phyloP scores from a whole-genome alignment of 2,329 filamentous ascomycete genomes.

The Neonectria punicea region DNA sequence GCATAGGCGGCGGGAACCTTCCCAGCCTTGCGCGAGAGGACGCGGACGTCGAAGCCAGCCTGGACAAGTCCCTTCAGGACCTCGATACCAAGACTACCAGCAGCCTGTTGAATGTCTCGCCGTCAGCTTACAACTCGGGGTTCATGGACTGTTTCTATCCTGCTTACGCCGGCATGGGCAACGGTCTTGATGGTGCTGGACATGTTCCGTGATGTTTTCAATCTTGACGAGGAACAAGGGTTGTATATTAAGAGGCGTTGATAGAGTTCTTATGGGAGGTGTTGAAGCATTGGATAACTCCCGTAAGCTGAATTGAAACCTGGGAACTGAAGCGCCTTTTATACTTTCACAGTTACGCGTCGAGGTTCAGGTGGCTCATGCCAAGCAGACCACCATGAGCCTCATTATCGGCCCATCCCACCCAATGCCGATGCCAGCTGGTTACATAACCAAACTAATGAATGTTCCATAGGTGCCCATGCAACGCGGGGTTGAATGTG shows the following conservation, averaged over 20 bases:
- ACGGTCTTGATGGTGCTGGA: slow-evolving; percentile 10
- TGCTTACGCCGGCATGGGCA: slow-evolving; percentile 16
- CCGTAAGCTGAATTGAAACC: background rate
- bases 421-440: slow-evolving; percentile 8
- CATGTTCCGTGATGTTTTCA: slow-evolving; percentile 1
- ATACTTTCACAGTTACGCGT: background rate
- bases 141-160: background rate
- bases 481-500: background rate
- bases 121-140: background rate
- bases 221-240: background rate
- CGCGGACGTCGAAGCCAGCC: slow-evolving; percentile 3
- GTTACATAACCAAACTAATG: background rate
- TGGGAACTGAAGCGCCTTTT: background rate
- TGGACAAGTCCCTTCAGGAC: slow-evolving; percentile 6
- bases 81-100: slow-evolving; percentile 12
- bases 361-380: background rate
- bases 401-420: slow-evolving; percentile 16
- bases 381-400: background rate
- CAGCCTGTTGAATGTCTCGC: slow-evolving; percentile 1
- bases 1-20: slow-evolving; percentile 8
- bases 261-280: slow-evolving; percentile 1
- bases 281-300: background rate
- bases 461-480: background rate
- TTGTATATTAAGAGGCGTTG: background rate
- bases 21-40: slow-evolving; percentile 10